Base-by-base conservation (phyloP, 169 alveolate genomes). In the Plasmodium vivax region DNA sequence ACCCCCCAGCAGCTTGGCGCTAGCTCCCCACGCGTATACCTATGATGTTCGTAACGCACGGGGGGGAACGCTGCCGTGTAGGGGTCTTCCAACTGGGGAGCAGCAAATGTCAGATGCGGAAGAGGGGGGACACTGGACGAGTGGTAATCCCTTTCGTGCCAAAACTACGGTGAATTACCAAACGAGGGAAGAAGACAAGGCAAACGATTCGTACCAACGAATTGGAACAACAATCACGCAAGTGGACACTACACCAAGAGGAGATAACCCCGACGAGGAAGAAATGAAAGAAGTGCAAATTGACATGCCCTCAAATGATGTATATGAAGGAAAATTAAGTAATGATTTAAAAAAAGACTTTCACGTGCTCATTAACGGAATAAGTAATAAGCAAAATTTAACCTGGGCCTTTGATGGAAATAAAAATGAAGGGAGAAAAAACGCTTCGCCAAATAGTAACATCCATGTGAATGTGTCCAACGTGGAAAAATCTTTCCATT, bases 361-460 rank as follows among this genome's bases (percentile, higher is more conserved):
- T 45, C 77, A 79, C 19, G 62, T 87, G 58, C 38, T 87, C 23
- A 87, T 87, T 75, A 87, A 41, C 71, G 84, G 82, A 75, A 87
- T 87, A 54, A 87, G 68, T 75, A 87, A 87, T 87, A 87, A 87
- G 32, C 9, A 87, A 77, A 87, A 87, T 54, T 87, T 87, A 10
- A 87, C 93, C 45, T 87, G 93, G 93, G 87, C 85, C 14, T 87
- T 77, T 45, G 93, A 87, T 77, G 93, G 93, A 87, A 87, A 87
- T 75, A 87, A 87, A 87, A 87, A 75, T 32, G 73, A 56, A 36
- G 47, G 54, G 16, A 32, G 41, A 54, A 34, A 54, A 54, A 19
- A 56, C 30, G 10, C 45, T 54, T 3, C 1, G 27, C 32, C 82
- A 75, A 75, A 87, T 56, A 74, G 81, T n/a, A 74, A 87, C 56